phyloP scores from a whole-genome alignment of 768 basidiomycete genomes.

The Mycena indigotica region DNA sequence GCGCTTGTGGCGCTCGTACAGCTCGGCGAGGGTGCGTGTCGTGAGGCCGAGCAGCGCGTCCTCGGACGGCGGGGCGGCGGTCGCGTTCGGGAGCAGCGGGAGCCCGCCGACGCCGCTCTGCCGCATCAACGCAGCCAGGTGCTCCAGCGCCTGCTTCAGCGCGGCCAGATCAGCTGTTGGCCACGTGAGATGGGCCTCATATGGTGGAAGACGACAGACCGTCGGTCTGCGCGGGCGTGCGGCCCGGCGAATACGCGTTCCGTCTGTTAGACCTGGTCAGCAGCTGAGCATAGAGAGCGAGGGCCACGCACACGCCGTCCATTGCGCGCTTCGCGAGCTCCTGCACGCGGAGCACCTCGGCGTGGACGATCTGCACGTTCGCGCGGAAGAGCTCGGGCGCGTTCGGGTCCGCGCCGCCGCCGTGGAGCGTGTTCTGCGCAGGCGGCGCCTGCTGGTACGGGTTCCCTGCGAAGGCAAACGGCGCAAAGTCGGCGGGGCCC shows the following conservation, averaged over 20 bases:
- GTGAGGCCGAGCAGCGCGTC: slow-evolving; percentile 48
- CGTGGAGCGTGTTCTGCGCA: not conserved
- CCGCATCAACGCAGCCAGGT: slow-evolving; percentile 51
- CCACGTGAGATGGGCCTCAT: too few species aligned
- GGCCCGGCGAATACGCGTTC: slow-evolving; percentile 61
- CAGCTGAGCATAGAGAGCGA: not conserved
- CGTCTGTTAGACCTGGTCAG: slow-evolving; percentile 40
- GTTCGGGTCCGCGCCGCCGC: slow-evolving; percentile 48
- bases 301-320: slow-evolving; percentile 53
- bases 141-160: slow-evolving; percentile 52
- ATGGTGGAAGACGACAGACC: slow-evolving; percentile 36
- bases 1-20: slow-evolving; percentile 55
- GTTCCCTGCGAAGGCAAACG: not conserved
- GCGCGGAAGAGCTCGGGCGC: slow-evolving; percentile 66
- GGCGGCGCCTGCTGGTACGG: not conserved
- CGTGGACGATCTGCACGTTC: slow-evolving; percentile 50
- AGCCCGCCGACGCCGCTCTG: slow-evolving; percentile 69
- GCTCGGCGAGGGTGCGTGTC: slow-evolving; percentile 42
- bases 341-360: slow-evolving; percentile 53
- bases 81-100: slow-evolving; percentile 43
- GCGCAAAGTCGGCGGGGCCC: not conserved
- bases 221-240: slow-evolving; percentile 56
- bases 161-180: slow-evolving; percentile 44
- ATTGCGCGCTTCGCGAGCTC: slow-evolving; percentile 50
- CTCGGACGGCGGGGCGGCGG: slow-evolving; percentile 42